phyloP scores from a whole-genome alignment of 306 rosid genomes.

The Pachyrhizus erosus region DNA sequence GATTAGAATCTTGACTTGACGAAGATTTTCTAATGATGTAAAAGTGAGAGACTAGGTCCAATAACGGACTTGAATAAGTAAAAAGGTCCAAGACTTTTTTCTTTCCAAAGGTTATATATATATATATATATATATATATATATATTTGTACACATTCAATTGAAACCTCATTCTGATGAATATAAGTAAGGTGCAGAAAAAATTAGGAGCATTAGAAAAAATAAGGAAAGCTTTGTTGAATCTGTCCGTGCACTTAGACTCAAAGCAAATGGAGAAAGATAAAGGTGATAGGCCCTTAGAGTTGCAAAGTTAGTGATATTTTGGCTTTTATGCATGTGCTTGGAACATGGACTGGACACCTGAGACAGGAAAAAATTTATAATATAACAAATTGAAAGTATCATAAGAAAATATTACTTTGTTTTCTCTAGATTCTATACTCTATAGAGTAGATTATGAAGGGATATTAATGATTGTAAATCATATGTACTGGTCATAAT shows the following conservation, averaged over 20 bases:
- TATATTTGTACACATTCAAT: slow-evolving; percentile 2
- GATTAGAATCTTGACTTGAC: slow-evolving; percentile 52
- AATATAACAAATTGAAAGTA: slow-evolving; percentile 8
- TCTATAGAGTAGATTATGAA: slow-evolving; percentile 49
- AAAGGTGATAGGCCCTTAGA: neutral
- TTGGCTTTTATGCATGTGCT: slow-evolving; percentile 25
- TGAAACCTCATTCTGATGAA: slow-evolving; percentile 26
- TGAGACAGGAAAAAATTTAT: neutral
- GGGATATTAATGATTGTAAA: slow-evolving; percentile 54
- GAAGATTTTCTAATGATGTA: slow-evolving; percentile 49
- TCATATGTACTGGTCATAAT: slow-evolving; percentile 50
- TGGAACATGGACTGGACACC: neutral
- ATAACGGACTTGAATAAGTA: slow-evolving; percentile 42
- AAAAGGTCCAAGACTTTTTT: slow-evolving; percentile 45
- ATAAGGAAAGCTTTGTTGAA: slow-evolving; percentile 21
- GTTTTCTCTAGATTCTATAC: slow-evolving; percentile 46
- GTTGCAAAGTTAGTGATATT: slow-evolving; percentile 26
- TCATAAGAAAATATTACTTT: slow-evolving; percentile 8
- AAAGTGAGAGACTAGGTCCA: slow-evolving; percentile 40
- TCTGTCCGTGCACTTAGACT: slow-evolving; percentile 30
- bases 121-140: no score
- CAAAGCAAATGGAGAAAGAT: slow-evolving; percentile 18
- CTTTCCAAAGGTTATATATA: slow-evolving; percentile 43
- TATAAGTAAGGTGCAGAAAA: neutral
- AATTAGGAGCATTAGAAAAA: slow-evolving; percentile 14